Conservation (phyloP, 148 eudicot species). For the Rhododendron williamsianum region DNA sequence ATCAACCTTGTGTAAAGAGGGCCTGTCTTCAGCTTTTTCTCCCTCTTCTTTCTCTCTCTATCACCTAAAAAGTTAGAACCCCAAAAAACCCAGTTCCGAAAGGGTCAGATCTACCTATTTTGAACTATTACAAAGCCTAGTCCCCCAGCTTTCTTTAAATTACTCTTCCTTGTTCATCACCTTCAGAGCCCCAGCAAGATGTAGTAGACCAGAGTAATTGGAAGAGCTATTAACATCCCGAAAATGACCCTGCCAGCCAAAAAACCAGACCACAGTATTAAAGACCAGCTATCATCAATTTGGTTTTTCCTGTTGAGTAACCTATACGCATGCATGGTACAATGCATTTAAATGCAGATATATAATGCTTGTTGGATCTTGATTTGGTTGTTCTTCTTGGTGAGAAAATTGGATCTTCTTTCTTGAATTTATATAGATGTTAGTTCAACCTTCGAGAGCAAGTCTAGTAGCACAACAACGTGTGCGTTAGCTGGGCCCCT, state of each 20-base stretch:
- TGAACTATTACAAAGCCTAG: neutral
- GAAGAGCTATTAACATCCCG: slow-evolving; percentile 84
- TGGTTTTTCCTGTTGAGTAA: neutral
- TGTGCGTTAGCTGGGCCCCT: neutral
- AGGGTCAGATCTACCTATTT: neutral
- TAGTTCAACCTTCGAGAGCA: neutral
- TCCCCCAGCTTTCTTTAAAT: neutral
- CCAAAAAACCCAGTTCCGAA: neutral
- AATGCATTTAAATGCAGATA: neutral
- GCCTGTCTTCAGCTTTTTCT: neutral
- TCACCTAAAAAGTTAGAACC: neutral
- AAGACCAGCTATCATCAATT: neutral
- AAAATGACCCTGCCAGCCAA: slow-evolving; percentile 63
- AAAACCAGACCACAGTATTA: neutral
- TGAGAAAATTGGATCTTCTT: neutral
- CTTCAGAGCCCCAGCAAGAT: slow-evolving; percentile 67
- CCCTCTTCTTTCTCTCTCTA: neutral
- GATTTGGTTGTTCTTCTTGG: neutral
- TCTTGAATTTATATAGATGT: neutral
- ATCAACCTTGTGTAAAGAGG: slow-evolving; percentile 1
- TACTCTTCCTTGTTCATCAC: neutral
- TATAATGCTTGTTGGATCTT: neutral
- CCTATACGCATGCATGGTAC: neutral
- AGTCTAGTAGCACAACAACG: neutral
- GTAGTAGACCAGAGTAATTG: slow-evolving; percentile 79